Conservation (phyloP, 805 yeast species). For the Sugiyamaella marilandica region DNA sequence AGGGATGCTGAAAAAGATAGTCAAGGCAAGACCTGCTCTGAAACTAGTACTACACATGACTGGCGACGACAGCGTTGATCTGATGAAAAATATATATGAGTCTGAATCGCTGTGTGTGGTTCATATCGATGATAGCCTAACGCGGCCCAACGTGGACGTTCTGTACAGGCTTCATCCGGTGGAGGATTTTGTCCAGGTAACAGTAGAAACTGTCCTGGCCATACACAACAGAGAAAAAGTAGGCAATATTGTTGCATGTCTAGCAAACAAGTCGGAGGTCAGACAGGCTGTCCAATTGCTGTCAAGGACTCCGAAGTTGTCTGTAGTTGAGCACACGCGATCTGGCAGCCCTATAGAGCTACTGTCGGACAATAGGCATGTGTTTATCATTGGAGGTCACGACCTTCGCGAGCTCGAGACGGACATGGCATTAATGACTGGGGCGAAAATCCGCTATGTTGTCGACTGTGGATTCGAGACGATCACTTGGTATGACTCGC, state of each 20-base stretch:
- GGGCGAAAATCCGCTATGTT: constrained; percentile 43
- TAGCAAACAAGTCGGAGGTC: constrained; percentile 5
- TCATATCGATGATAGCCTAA: neutral
- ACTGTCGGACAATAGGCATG: neutral
- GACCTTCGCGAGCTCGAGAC: neutral
- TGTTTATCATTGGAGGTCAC: neutral
- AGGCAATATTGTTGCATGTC: constrained; percentile 36
- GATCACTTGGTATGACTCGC: constrained; percentile 62
- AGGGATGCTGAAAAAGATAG: constrained; percentile 58
- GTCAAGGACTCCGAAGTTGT: neutral
- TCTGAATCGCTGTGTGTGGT: neutral
- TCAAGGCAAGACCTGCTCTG: constrained; percentile 53
- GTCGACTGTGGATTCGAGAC: constrained; percentile 71
- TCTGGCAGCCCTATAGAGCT: neutral
- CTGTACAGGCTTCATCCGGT: constrained; percentile 52
- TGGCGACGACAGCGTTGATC: constrained; percentile 1
- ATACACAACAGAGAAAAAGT: constrained; percentile 46
- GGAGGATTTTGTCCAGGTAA: constrained; percentile 70
- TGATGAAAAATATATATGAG: neutral
- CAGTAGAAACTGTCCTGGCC: constrained; percentile 60
- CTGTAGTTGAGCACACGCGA: neutral
- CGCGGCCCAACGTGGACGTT: constrained; percentile 46
- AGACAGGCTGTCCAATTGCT: neutral
- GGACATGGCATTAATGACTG: neutral
- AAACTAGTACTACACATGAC: constrained; percentile 10